Conservation (phyloP, 2,329 filamentous ascomycete species). For the Torrubiella hemipterigena region DNA sequence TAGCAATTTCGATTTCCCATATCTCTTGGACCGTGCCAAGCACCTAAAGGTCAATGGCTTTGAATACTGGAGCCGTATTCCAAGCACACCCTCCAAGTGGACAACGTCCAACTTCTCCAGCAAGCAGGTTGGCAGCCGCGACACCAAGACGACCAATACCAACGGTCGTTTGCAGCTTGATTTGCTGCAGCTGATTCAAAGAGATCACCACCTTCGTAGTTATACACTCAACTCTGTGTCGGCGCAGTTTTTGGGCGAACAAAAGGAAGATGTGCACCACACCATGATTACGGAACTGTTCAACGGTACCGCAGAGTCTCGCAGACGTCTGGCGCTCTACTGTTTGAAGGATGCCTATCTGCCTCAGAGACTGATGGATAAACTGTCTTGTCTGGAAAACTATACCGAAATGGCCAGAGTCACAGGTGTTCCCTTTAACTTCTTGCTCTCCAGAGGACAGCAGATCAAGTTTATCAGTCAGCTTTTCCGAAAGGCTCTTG, state of each 20-base stretch:
- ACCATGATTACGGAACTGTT: slow-evolving; percentile 98
- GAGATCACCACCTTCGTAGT: slow-evolving; percentile 89
- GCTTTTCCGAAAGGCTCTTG: slow-evolving; percentile 84
- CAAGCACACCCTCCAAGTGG: slow-evolving; percentile 54
- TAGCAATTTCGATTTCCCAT: slow-evolving; percentile 96
- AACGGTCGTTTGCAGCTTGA: slow-evolving; percentile 90
- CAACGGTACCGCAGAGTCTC: slow-evolving; percentile 89
- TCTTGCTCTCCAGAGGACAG: slow-evolving; percentile 79
- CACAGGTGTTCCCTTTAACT: slow-evolving; percentile 96
- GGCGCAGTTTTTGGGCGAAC: slow-evolving; percentile 87
- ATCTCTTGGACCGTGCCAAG: slow-evolving; percentile 77
- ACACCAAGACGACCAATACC: slow-evolving; percentile 89
- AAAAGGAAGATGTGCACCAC: slow-evolving; percentile 97
- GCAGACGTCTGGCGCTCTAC: slow-evolving; percentile 84
- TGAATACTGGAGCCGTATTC: slow-evolving; percentile 77
- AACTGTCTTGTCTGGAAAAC: slow-evolving; percentile 95
- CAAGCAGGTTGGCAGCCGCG: slow-evolving; percentile 95
- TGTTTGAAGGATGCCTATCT: slow-evolving; percentile 96
- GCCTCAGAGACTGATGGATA: slow-evolving; percentile 89
- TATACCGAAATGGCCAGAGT: slow-evolving; percentile 99
- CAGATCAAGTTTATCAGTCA: slow-evolving; percentile 98
- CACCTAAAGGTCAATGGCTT: slow-evolving; percentile 72
- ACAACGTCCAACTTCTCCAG: slow-evolving; percentile 84
- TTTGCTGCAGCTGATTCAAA: slow-evolving; percentile 84
- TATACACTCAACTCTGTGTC: slow-evolving; percentile 96